phyloP scores from a whole-genome alignment of 129 eudicot species.

The Chrysanthemum makinoi region DNA sequence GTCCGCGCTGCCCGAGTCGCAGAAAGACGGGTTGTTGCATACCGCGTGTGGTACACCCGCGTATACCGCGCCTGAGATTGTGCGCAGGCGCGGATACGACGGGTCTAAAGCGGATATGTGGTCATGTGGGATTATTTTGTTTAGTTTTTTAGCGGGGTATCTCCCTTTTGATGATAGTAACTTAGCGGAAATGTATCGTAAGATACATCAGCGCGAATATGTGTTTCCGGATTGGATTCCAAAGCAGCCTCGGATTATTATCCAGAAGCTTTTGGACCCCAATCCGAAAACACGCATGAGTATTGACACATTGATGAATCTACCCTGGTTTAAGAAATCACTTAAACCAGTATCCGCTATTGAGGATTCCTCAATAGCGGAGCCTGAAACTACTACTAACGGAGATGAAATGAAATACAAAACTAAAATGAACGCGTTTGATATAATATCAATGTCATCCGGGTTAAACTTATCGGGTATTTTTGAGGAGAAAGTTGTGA shows the following conservation, averaged over 20 bases:
- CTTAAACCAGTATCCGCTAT: conserved; percentile 6
- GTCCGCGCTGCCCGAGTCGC: conserved; percentile 65
- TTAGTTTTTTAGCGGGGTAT: conserved; percentile 51
- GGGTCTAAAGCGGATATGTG: conserved; percentile 87
- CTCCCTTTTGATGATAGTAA: conserved; percentile 73
- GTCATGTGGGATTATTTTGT: conserved; percentile 84
- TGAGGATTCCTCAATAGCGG: neutral
- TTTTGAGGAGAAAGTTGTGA: conserved; percentile 36
- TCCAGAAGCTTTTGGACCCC: conserved; percentile 68
- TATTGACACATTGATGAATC: conserved; percentile 45
- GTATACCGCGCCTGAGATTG: conserved; percentile 45
- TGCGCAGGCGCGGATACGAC: conserved; percentile 41
- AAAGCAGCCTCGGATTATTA: conserved; percentile 48
- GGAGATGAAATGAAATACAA: conserved; percentile 1
- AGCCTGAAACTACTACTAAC: conserved; percentile 13
- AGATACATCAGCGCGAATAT: conserved; percentile 52
- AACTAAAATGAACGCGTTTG: conserved; percentile 63
- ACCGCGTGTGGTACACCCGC: conserved; percentile 54
- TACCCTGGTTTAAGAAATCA: conserved; percentile 65
- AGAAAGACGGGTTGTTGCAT: conserved; percentile 35
- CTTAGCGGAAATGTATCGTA: conserved; percentile 63
- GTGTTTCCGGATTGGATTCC: conserved; percentile 66
- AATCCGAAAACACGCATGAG: conserved; percentile 62
- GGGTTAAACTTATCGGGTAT: conserved; percentile 69
- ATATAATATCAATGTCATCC: conserved; percentile 72